Percentiles rank a stretch among this genome's conserved stretches.
phyloP scores from a whole-genome alignment of 768 basidiomycete species.

The Collybia sordida region DNA sequence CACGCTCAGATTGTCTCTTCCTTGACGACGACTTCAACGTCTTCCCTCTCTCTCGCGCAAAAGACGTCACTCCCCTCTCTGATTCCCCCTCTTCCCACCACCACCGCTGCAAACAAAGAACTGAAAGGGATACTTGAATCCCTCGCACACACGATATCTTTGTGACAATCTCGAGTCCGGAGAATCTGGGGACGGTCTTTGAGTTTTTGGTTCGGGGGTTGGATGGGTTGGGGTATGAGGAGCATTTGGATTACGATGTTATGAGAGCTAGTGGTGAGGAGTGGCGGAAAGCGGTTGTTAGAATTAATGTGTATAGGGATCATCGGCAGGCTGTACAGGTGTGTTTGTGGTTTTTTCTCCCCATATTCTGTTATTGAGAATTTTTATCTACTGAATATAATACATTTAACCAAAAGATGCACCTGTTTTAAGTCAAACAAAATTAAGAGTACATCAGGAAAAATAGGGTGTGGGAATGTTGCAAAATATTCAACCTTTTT shows the following conservation, averaged over 20 bases:
- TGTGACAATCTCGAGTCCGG: conserved; percentile 95
- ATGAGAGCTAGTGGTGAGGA: conserved; percentile 93
- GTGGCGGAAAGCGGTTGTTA: conserved; percentile 91
- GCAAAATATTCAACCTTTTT: too few relatives aligned
- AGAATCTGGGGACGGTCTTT: conserved; percentile 95
- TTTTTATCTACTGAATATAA: too few relatives aligned
- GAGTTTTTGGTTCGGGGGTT: conserved; percentile 97
- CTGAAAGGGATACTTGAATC: conserved; percentile 78
- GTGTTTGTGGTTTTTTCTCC: conserved; percentile 15
- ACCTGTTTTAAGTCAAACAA: conserved; percentile 94
- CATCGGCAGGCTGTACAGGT: conserved; percentile 98
- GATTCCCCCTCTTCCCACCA: conserved; percentile 40
- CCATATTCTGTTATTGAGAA: too few relatives aligned
- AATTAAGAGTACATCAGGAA: too few relatives aligned
- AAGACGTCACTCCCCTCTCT: conserved; percentile 77
- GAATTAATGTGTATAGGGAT: conserved; percentile 90
- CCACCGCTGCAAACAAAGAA: conserved; percentile 47
- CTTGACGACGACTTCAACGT: conserved; percentile 98
- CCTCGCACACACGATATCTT: conserved; percentile 94
- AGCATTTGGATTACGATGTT: conserved; percentile 97
- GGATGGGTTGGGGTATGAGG: conserved; percentile 93
- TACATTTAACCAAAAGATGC: conserved; percentile 99
- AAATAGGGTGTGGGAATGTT: too few relatives aligned
- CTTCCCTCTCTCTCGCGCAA: conserved; percentile 91
- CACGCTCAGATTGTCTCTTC: conserved; percentile 89